Conservation (phyloP, 306 rosid genomes). For the Cucurbita moschata region DNA sequence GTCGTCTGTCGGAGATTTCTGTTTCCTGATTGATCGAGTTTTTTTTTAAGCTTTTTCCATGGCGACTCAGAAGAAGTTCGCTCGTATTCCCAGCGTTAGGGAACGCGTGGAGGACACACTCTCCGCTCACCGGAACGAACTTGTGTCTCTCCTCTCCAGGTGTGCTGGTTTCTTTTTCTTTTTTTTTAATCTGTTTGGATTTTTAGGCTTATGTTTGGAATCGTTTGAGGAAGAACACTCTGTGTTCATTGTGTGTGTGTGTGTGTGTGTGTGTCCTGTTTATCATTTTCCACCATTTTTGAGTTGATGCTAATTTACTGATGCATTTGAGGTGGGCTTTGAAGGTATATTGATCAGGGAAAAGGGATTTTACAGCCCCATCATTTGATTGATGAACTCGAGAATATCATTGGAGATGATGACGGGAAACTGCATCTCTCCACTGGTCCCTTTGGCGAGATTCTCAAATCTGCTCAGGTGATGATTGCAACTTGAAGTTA, state of each 20-base stretch:
- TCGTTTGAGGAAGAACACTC: background rate
- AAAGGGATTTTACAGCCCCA: constrained; percentile 89
- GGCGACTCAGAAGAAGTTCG: constrained; percentile 42
- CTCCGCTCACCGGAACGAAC: constrained; percentile 75
- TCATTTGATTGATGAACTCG: constrained; percentile 62
- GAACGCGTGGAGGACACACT: constrained; percentile 75
- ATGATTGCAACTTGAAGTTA: background rate
- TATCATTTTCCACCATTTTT: background rate
- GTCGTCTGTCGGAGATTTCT: background rate
- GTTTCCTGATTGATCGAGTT: background rate
- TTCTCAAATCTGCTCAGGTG: constrained; percentile 49
- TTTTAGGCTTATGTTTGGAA: background rate
- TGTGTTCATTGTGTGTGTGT: background rate
- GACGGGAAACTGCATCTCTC: constrained; percentile 19
- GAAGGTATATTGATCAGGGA: constrained; percentile 74
- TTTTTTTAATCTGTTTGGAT: background rate
- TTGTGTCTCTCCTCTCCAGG: constrained; percentile 85
- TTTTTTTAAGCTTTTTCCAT: constrained; percentile 11
- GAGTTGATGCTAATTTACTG: background rate
- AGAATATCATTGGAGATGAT: constrained; percentile 26
- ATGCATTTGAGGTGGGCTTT: background rate
- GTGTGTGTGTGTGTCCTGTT: background rate
- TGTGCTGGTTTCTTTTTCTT: background rate
- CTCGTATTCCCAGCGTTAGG: constrained; percentile 50
- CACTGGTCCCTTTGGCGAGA: constrained; percentile 34